Conservation (phyloP, 1,139 yeast species). For the Meyerozyma smithsonii region DNA sequence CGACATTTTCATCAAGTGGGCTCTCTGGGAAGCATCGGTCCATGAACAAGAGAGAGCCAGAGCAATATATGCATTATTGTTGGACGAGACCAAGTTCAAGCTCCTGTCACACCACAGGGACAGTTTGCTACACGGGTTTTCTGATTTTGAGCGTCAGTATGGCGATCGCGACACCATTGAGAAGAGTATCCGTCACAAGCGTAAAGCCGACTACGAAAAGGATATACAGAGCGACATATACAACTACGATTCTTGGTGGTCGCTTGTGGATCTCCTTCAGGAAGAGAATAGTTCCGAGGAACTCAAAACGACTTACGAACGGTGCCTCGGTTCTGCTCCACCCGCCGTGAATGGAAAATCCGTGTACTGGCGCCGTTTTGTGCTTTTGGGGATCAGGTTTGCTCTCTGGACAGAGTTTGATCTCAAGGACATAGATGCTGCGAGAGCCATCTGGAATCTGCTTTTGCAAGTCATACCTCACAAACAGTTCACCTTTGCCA, state of each 20-base stretch:
- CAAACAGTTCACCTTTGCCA: constrained; percentile 57
- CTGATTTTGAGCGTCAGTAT: constrained; percentile 61
- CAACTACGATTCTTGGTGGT: constrained; percentile 84
- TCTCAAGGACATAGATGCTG: constrained; percentile 34
- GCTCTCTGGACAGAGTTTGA: constrained; percentile 60
- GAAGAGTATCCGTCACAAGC: constrained; percentile 44
- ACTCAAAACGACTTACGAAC: constrained; percentile 30
- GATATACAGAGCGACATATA: constrained; percentile 41
- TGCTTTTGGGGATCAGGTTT: constrained; percentile 66
- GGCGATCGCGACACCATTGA: constrained; percentile 56
- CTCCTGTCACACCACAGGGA: constrained; percentile 40
- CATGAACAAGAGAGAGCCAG: constrained; percentile 64
- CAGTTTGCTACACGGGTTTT: constrained; percentile 41
- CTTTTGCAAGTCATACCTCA: constrained; percentile 54
- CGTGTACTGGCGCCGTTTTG: constrained; percentile 65
- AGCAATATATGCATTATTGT: constrained; percentile 53
- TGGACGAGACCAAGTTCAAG: constrained; percentile 23
- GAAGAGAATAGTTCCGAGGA: constrained; percentile 18
- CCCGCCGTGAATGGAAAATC: constrained; percentile 28
- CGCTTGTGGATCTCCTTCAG: constrained; percentile 48
- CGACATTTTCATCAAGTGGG: constrained; percentile 45
- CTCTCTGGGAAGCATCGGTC: constrained; percentile 65
- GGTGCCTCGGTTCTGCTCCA: constrained; percentile 34
- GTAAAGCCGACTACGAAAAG: constrained; percentile 53
- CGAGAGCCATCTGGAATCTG: constrained; percentile 49